Base-by-base conservation (phyloP, 768 basidiomycete genomes). In the Cantharellus anzutake region DNA sequence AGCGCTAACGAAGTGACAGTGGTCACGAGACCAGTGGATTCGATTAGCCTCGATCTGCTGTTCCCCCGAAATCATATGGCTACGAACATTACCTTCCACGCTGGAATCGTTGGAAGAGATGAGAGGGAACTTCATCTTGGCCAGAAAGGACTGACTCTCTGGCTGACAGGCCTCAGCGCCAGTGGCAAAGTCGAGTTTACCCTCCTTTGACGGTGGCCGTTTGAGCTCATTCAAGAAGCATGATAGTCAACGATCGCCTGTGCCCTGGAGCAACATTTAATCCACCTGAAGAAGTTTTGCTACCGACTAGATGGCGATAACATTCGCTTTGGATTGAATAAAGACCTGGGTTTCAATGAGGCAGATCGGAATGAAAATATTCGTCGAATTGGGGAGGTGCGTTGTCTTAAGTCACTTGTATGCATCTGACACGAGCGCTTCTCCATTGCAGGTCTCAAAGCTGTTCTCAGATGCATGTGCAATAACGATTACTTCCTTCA, bases 281-380 rank as follows among this genome's bases (percentile, higher is more conserved):
- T 99, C 58, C 88, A 92, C 71, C 74, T 84, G 57, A 79, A 79
- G 62, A 87, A 85, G 66, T 92, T 87, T 66, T 74, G 83, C 50
- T 98, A 97, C 71, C 82, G 94, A 35, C 78, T 99, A 41, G 96
- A 99, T 66, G 96, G 96, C 2, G 96, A 98, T 73, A 93, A 92
- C 68, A 75, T 99, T 59, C 82, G 96, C 62, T 90, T 94, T 66
- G 96, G 96, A 4, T 74, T 99, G 57, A 99, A 98, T 77, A 97
- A 86, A 72, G 92, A 96, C 68, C 82, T 97, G 44, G 89, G 90
- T 3, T 97, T 97, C 66, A 85, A 89, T 65, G 89, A 92, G 67
- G 82, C 80, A 67, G 92, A 92, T 56, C 79, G 92, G 59, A 86
- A 86, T 63, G 89, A 96, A 72, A 93, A 99, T 72, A 98, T 99